A percentile compares a stretch with the other conserved stretches of the same genome.
Evolutionary conservation across 2,329 filamentous ascomycete species (phyloP).

Genomic region (Colletotrichum scovillei): DNA sequence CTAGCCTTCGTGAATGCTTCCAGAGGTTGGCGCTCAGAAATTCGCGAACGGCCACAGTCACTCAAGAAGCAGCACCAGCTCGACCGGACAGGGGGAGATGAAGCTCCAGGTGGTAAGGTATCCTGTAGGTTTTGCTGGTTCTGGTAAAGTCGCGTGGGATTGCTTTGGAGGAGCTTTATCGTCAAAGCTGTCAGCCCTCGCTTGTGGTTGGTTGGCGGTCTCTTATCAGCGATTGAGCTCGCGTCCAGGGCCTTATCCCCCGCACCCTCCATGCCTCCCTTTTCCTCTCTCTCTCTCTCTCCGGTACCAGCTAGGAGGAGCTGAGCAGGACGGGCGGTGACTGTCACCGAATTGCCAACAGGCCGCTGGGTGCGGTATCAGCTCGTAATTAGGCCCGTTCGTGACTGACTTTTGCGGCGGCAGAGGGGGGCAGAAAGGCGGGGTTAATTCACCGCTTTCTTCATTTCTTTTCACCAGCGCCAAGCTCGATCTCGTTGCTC

Average conservation of each 20-base stretch:
- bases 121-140: not conserved
- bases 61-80: not conserved
- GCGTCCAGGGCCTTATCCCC: slow-evolving; percentile 31
- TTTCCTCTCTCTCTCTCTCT: not conserved
- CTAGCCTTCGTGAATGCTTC: not conserved
- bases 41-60: not conserved
- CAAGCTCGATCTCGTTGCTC: not conserved
- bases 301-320: not conserved
- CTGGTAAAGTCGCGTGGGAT: slow-evolving; percentile 14
- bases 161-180: slow-evolving; percentile 30
- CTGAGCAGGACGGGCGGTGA: slow-evolving; percentile 9
- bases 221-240: slow-evolving; percentile 32
- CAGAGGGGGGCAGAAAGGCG: slow-evolving; percentile 15
- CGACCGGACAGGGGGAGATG: not conserved
- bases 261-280: slow-evolving; percentile 6
- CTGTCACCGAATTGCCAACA: not conserved
- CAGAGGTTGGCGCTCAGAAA: no score
- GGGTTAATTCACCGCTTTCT: slow-evolving; percentile 2
- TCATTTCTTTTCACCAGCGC: slow-evolving; percentile 1
- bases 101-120: not conserved
- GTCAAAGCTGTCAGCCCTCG: slow-evolving; percentile 13
- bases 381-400: not conserved
- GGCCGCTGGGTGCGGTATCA: slow-evolving; percentile 1
- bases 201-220: slow-evolving; percentile 20
- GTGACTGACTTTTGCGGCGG: not conserved